These are phyloP conservation scores for Chrysoporthe deuterocubensis DNA, from an alignment of 2,329 filamentous ascomycete species.

Conservation along the genomic window DNA sequence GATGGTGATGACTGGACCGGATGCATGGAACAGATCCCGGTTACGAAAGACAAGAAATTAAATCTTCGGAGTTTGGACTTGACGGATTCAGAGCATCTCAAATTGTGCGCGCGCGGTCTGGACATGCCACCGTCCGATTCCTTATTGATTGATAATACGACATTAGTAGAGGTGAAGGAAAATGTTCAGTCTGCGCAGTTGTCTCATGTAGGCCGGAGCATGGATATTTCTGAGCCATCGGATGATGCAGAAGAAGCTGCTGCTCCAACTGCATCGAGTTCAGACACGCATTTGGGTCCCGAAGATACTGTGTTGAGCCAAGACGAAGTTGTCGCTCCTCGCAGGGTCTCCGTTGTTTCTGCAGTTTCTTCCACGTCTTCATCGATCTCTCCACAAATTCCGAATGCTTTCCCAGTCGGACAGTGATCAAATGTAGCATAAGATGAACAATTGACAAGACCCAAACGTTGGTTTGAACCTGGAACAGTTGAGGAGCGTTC, in stretches of 20 bases:
- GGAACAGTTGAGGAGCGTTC: too few species aligned
- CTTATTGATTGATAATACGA: neutral
- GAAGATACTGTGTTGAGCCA: neutral
- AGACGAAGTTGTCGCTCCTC: neutral
- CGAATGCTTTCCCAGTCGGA: neutral
- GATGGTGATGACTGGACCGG: constrained; percentile 13
- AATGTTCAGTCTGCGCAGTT: neutral
- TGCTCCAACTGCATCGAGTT: neutral
- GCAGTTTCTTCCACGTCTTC: neutral
- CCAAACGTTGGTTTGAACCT: too few species aligned
- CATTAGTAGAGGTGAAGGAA: neutral
- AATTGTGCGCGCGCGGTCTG: neutral
- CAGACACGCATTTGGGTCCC: neutral
- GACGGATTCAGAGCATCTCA: neutral
- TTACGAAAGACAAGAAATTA: neutral
- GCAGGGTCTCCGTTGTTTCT: neutral
- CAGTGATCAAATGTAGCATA: neutral
- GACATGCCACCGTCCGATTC: neutral
- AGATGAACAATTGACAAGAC: too few species aligned
- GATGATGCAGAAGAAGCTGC: neutral
- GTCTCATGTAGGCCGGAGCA: neutral
- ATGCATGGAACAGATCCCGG: neutral
- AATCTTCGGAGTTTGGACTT: neutral
- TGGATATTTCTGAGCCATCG: neutral
- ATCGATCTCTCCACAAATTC: neutral